Evolutionary conservation across 352 stramenopile species (phyloP).

Genomic region (Globisporangium echinulatum): DNA sequence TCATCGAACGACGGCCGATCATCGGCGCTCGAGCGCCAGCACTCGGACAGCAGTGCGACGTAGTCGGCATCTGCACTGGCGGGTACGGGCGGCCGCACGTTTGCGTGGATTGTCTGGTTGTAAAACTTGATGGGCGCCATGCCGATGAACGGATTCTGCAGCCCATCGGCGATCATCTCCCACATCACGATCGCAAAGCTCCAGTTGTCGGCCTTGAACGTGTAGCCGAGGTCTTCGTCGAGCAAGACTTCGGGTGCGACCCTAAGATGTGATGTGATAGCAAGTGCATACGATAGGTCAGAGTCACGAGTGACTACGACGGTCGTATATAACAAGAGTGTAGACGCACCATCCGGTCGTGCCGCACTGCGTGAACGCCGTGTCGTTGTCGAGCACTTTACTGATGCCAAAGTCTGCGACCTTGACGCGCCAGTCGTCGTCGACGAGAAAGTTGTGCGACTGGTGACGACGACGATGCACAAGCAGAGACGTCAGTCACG

Average conservation of each 20-base stretch:
- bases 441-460: constrained; percentile 88
- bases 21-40: constrained; percentile 73
- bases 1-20: constrained; percentile 71
- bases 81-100: constrained; percentile 62
- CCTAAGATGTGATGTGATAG: constrained; percentile 20
- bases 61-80: constrained; percentile 68
- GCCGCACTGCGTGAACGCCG: constrained; percentile 81
- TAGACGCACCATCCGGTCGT: constrained; percentile 74
- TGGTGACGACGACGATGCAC: constrained; percentile 10
- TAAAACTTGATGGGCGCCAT: constrained; percentile 90
- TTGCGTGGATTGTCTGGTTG: constrained; percentile 80
- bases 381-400: constrained; percentile 82
- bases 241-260: constrained; percentile 84
- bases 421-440: constrained; percentile 87
- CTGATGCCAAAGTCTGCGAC: constrained; percentile 88
- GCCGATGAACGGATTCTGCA: constrained; percentile 84
- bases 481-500: constrained; percentile 1
- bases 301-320: no score
- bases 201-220: constrained; percentile 88
- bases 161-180: constrained; percentile 81
- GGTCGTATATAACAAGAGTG: background rate
- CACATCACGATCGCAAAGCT: constrained; percentile 89
- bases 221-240: constrained; percentile 85
- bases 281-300: no score
- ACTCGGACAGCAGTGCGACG: constrained; percentile 69